Conservation (phyloP, 257 asterid species). For the Avicennia marina region DNA sequence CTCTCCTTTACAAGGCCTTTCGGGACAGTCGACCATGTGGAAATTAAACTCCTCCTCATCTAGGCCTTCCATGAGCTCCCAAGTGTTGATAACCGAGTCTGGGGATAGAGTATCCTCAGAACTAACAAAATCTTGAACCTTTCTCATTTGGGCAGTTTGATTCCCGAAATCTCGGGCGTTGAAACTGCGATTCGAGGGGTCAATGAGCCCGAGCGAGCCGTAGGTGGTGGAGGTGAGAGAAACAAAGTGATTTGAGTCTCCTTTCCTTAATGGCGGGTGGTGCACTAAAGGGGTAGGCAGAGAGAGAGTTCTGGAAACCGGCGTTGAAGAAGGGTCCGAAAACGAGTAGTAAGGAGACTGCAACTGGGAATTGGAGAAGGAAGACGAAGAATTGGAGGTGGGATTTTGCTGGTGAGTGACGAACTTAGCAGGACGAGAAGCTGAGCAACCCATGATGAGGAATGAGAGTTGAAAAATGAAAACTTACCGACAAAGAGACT, state of each 20-base stretch:
- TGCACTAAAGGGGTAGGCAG: constrained; percentile 52
- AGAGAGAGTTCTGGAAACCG: constrained; percentile 46
- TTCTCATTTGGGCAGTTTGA: constrained; percentile 28
- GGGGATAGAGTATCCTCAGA: constrained; percentile 65
- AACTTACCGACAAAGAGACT: no score
- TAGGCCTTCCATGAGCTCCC: constrained; percentile 97
- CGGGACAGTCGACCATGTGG: constrained; percentile 37
- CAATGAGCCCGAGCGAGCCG: constrained; percentile 60
- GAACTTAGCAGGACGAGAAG: constrained; percentile 56
- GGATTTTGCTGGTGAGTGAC: constrained; percentile 45
- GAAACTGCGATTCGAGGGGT: constrained; percentile 35
- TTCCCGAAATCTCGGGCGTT: constrained; percentile 19
- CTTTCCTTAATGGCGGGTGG: constrained; percentile 51
- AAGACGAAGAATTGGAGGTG: constrained; percentile 38
- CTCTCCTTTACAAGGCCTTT: constrained; percentile 4
- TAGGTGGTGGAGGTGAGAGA: constrained; percentile 80
- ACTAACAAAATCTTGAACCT: constrained; percentile 22
- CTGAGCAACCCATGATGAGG: constrained; percentile 57
- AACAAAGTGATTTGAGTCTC: constrained; percentile 73
- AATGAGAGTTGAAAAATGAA: no score
- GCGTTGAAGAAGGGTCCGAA: constrained; percentile 53
- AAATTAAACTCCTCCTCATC: constrained; percentile 53
- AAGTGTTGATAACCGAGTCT: constrained; percentile 81
- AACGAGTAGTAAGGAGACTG: constrained; percentile 40
- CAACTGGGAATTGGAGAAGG: constrained; percentile 34